phyloP scores from a whole-genome alignment of 1,284 basidiomycete species.

The Ceratobasidium sp. region DNA sequence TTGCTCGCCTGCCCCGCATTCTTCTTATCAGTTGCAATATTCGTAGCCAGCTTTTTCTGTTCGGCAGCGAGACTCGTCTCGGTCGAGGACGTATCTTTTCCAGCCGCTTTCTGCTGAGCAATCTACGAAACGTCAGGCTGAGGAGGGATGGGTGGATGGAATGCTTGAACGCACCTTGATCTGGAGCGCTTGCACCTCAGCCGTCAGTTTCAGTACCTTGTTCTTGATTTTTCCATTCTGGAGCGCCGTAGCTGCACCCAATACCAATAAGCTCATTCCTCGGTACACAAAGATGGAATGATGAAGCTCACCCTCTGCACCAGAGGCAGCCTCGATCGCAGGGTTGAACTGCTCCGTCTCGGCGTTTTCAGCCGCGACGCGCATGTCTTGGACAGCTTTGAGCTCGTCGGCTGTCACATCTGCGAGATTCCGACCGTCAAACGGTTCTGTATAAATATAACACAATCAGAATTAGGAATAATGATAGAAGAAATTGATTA shows the following conservation, averaged over 20 bases:
- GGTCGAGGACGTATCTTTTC: conserved; percentile 56
- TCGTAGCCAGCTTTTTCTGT: conserved; percentile 58
- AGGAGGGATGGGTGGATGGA: not conserved
- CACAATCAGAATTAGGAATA: not conserved
- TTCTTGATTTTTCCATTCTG: conserved; percentile 66
- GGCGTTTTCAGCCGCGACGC: conserved; percentile 62
- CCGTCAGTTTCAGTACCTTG: conserved; percentile 67
- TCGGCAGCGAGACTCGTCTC: conserved; percentile 56
- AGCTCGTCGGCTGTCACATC: conserved; percentile 54
- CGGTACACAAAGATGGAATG: not conserved
- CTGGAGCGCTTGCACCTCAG: conserved; percentile 59
- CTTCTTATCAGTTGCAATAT: conserved; percentile 58
- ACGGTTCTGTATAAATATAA: conserved; percentile 55
- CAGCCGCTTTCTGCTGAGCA: conserved; percentile 59
- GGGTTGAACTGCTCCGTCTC: conserved; percentile 64
- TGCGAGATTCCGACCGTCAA: conserved; percentile 58
- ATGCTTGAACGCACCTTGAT: conserved; percentile 56
- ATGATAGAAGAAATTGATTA: conserved; percentile 34
- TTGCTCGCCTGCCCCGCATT: conserved; percentile 54
- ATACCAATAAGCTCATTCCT: not conserved
- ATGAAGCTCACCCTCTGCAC: conserved; percentile 55
- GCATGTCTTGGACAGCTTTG: conserved; percentile 62
- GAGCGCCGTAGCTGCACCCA: conserved; percentile 58
- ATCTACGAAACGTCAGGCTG: conserved; percentile 52
- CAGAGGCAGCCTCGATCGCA: conserved; percentile 61